Percentiles rank a stretch among this genome's conserved stretches.
phyloP scores from a whole-genome alignment of 2,329 filamentous ascomycete species.

The Calycina marina region DNA sequence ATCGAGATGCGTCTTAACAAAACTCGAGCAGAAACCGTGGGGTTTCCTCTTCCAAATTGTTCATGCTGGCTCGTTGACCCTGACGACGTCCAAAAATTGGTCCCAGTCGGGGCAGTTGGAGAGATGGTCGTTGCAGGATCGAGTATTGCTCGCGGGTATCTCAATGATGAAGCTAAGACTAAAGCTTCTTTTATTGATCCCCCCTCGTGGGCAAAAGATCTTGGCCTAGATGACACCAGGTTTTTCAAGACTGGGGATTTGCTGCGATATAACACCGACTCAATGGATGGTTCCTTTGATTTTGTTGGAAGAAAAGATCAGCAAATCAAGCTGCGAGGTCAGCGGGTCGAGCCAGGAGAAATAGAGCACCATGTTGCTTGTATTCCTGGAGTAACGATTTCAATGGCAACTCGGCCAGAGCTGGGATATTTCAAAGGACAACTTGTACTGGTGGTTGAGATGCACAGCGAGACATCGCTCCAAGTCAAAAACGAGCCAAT shows the following conservation, averaged over 20 bases:
- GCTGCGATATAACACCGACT: conserved; percentile 31
- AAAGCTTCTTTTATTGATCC: conserved; percentile 41
- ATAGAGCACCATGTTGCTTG: conserved; percentile 29
- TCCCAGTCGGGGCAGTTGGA: conserved; percentile 14
- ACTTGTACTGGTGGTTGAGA: no score
- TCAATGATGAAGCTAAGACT: conserved; percentile 43
- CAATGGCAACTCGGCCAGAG: no score
- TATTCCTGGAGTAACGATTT: no score
- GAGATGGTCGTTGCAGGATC: conserved; percentile 28
- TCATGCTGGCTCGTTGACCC: conserved; percentile 26
- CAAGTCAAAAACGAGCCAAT: no score
- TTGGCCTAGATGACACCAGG: conserved; percentile 19
- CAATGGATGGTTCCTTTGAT: conserved; percentile 33
- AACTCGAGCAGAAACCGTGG: background rate
- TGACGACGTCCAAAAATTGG: conserved; percentile 8
- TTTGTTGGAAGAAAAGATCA: conserved; percentile 49
- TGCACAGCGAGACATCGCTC: no score
- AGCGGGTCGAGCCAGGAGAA: conserved; percentile 42
- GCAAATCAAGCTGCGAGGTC: conserved; percentile 51
- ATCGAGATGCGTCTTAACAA: background rate
- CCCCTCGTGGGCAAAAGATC: conserved; percentile 29
- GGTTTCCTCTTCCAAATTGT: background rate
- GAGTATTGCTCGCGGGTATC: conserved; percentile 45
- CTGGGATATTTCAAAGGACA: no score
- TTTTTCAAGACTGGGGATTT: conserved; percentile 47